A percentile compares a stretch with the other conserved stretches of the same genome.
Evolutionary conservation across 352 stramenopile genomes (phyloP).

Genomic region (Globisporangium megalacanthum): DNA sequence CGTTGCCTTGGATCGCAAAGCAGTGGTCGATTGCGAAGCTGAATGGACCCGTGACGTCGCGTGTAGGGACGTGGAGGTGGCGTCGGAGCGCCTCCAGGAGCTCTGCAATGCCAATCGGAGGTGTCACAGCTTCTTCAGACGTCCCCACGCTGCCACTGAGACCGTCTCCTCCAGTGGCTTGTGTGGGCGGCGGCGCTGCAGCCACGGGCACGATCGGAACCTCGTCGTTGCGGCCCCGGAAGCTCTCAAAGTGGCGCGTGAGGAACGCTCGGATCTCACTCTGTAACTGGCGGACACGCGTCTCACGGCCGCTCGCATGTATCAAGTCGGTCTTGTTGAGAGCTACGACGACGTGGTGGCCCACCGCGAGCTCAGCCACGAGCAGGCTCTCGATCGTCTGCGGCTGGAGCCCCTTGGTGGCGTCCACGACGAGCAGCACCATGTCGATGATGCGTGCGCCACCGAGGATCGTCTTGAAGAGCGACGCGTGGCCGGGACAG

Average conservation of each 20-base stretch:
- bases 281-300: constrained; percentile 55
- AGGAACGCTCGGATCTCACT: constrained; percentile 54
- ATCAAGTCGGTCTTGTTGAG: constrained; percentile 99
- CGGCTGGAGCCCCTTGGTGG: constrained; percentile 96
- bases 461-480: constrained; percentile 99
- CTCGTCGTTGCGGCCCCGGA: constrained; percentile 16
- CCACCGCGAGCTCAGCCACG: constrained; percentile 89
- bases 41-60: constrained; percentile 61
- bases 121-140: background rate
- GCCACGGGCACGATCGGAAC: constrained; percentile 86
- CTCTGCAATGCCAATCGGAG: constrained; percentile 57
- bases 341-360: constrained; percentile 87
- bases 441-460: constrained; percentile 99
- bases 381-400: constrained; percentile 98
- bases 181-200: constrained; percentile 18
- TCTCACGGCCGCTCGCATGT: constrained; percentile 45
- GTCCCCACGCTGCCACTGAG: background rate
- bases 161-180: constrained; percentile 15
- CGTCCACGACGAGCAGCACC: constrained; percentile 96
- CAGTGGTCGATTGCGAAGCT: constrained; percentile 97
- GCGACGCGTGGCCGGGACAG: constrained; percentile 95
- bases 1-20: constrained; percentile 96
- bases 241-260: constrained; percentile 13
- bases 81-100: constrained; percentile 43
- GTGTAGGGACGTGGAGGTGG: constrained; percentile 31